Base-by-base conservation (phyloP, 768 basidiomycete species). In the Termitomyces sp. region DNA sequence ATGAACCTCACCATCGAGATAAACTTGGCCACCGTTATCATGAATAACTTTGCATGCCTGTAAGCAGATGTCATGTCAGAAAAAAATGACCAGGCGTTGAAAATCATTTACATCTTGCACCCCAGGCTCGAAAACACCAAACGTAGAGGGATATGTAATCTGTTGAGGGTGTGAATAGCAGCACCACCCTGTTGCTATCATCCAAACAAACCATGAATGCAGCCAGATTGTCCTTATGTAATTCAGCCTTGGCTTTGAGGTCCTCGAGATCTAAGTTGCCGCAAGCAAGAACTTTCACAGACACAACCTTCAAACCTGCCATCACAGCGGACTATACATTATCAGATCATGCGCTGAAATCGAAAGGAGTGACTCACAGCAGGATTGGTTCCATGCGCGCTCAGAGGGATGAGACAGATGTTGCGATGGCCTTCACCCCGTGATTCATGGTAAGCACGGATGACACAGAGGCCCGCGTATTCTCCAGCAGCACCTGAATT, bases 401-500 rank as follows among this genome's bases (percentile, higher is more conserved):
- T 96, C 54, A 96, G 75, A 55, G 97, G 97, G 65, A 98, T 96
- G 52, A 98, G 74, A 69, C 95, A 98, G 50, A 98, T 83, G 70
- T 98, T 84, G 45, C 97, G 86, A 63, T 95, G 85, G 1, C 78
- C 81, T 66, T 98, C 87, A 33, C 91, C 91, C 22, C 88, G 86
- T 53, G 93, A 91, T 69, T 90, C 88, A 67, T 98, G 94, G 73
- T 95, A 99, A 10, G 95, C 95, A 48, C 89, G 85, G 67, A 99
- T 98, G 59, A 98, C 89, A 52, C 84, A 88, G 22, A 99, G 82
- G n/a, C 97, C 97, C 33, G 97, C 84, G 66, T 95, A 99, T 75
- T 99, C 97, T 27, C 97, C 97, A 59, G 95, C 93, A 18, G 97
- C 97, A 44, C 97, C 97, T 14, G 97, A 98, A 73, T 99, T 99